Evolutionary conservation across 176 grass and related monocot species (phyloP), one percentile per base, ranked within the genome.

Genomic region (Triticum timopheevii): DNA sequence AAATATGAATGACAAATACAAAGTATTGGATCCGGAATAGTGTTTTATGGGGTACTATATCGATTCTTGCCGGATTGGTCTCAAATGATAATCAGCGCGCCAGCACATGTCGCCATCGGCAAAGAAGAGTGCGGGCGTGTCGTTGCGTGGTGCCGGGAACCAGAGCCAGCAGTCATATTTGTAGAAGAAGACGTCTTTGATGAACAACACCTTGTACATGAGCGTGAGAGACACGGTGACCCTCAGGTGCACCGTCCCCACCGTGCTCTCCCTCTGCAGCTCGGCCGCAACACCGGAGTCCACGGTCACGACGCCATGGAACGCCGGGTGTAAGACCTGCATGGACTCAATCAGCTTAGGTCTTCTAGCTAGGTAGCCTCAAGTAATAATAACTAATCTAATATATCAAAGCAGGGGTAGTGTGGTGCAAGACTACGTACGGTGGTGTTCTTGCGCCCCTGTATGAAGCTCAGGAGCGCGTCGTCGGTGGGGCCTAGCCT

Each of bases 361-460:
- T 39, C 1, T 2, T 39, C 1, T 39, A 39, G 38, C 38, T 36
- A 36, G 35, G 5, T 39, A 39, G 38, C 38, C 38, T 1, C 38
- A 39, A 39, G 38, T 2, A 36, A 36, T 6, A 3, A 34, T 34
- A 39, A 39, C 38, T 39, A 59, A 59, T 22, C 1, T 20, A 22
- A 59, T 59, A 0, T 59, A 59, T 59, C 19, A 59, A 59, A 19
- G 3, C 1, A 64, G 24, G n/a, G 27, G 4, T 6, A 4, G 62
- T 42, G 19, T 72, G 8, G 22, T 2, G 9, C 1, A 39, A 36
- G 33, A 33, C 33, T 33, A 75, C 76, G 5, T 36, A 83, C 81
- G 0, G 81, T 83, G 7, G 81, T 83, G 81, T 59, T 83, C 34
- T 73, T 83, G 67, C 49, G 81, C 4, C 68, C 50, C 34, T 83